Evolutionary conservation across 805 yeast species (phyloP), one percentile per base, ranked within the genome.

Genomic region (Ogataea minuta): DNA sequence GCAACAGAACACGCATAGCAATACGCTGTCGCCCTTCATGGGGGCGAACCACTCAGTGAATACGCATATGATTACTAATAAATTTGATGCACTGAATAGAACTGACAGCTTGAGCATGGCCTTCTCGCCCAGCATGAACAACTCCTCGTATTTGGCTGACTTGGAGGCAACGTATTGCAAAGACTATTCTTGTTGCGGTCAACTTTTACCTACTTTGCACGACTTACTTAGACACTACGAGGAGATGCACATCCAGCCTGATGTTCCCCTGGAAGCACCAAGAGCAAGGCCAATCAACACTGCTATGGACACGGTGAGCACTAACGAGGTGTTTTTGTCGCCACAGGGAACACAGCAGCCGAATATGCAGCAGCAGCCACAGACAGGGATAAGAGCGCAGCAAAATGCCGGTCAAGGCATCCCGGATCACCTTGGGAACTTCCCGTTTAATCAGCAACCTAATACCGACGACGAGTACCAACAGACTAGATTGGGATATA

Each of bases 181-280:
- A 62, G 99, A 93, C 67, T 93, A 93, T 65, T 79, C 88, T 36
- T 93, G 99, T 66, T 93, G 99, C 67, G 99, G 98, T 20, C 84
- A 85, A 58, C 69, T 83, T 29, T 72, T 93, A 45, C 98, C 98
- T 23, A 90, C 96, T 9, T 69, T 93, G 49, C 99, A 93, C 62
- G 99, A 93, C 60, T 70, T 93, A 45, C 71, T 93, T 47, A 79
- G 93, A 53, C 99, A 93, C 62, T 93, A 93, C 61, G 99, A 93
- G 60, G 98, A 93, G 63, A 88, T 93, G 32, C 99, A 93, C 64
- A 90, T 93, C 42, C 68, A 69, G 48, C 71, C 74, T 27, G 72
- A 76, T 29, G 77, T 76, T 3, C 76, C 59, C 9, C 41, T 56
- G 20, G 63, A 76, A 26, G 53, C 59, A 12, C 60, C 64, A 12